phyloP scores from a whole-genome alignment of 2,329 filamentous ascomycete genomes.

The Plenodomus lindquistii region DNA sequence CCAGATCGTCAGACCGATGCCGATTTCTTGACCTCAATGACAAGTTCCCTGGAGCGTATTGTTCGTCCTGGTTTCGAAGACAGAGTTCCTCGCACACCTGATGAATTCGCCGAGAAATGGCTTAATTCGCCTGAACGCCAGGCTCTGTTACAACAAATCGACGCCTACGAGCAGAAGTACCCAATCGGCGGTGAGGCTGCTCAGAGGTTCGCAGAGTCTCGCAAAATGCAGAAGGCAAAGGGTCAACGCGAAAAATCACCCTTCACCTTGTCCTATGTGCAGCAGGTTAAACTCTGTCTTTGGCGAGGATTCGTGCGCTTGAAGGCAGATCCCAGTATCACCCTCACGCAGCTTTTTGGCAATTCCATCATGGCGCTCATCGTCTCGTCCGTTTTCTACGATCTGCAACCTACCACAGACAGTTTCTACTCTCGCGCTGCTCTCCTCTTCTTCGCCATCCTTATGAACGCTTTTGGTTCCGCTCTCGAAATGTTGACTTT shows the following conservation, averaged over 20 bases:
- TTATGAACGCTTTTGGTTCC: slow-evolving; percentile 83
- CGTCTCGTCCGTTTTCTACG: slow-evolving; percentile 80
- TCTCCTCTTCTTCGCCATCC: slow-evolving; percentile 82
- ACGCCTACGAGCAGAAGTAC: slow-evolving; percentile 52
- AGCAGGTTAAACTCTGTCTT: slow-evolving; percentile 79
- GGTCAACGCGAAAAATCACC: slow-evolving; percentile 68
- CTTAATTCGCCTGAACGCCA: slow-evolving; percentile 56
- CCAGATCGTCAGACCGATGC: slow-evolving; percentile 72
- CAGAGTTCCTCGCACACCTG: slow-evolving; percentile 53
- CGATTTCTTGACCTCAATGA: slow-evolving; percentile 79
- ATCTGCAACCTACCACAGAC: slow-evolving; percentile 64
- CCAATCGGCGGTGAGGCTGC: slow-evolving; percentile 51
- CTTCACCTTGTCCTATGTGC: slow-evolving; percentile 75
- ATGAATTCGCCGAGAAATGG: slow-evolving; percentile 58
- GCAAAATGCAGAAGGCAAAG: slow-evolving; percentile 53
- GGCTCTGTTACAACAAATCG: slow-evolving; percentile 50
- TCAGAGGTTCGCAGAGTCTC: slow-evolving; percentile 52
- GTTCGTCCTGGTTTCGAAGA: slow-evolving; percentile 50
- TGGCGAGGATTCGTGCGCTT: slow-evolving; percentile 80
- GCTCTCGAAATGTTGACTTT: slow-evolving; percentile 84
- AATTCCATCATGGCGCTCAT: slow-evolving; percentile 79
- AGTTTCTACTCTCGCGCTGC: slow-evolving; percentile 81
- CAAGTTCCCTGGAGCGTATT: slow-evolving; percentile 54
- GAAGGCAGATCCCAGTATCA: slow-evolving; percentile 74
- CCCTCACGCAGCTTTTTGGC: slow-evolving; percentile 67